phyloP scores from a whole-genome alignment of 805 yeast genomes.

The Starmerella stigmatis region DNA sequence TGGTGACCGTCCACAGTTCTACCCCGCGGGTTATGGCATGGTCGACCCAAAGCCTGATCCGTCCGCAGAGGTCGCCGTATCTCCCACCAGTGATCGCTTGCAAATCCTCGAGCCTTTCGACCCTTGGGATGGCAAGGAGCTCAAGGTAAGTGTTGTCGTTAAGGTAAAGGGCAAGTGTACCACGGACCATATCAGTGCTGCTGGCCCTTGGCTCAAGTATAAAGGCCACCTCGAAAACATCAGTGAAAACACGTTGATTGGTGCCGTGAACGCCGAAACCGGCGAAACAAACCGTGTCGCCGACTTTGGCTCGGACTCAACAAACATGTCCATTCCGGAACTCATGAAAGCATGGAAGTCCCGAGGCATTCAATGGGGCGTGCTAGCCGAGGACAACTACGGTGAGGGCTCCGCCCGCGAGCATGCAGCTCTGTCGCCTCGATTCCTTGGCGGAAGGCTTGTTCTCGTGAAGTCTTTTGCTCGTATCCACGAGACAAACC shows the following conservation, averaged over 20 bases:
- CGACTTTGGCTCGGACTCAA: slow-evolving; percentile 60
- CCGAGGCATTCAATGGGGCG: slow-evolving; percentile 79
- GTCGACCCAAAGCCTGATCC: slow-evolving; percentile 54
- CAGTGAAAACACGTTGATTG: slow-evolving; percentile 87
- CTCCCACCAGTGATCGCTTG: slow-evolving; percentile 82
- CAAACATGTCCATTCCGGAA: slow-evolving; percentile 76
- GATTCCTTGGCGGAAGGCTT: slow-evolving; percentile 84
- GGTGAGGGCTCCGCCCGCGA: slow-evolving; percentile 99
- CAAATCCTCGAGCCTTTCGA: slow-evolving; percentile 82
- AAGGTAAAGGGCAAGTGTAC: slow-evolving; percentile 98
- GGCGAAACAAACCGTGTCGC: slow-evolving; percentile 88
- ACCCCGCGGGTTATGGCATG: slow-evolving; percentile 41
- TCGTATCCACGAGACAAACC: slow-evolving; percentile 94
- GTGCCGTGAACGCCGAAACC: slow-evolving; percentile 94
- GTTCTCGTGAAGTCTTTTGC: slow-evolving; percentile 92
- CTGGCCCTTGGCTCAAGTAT: slow-evolving; percentile 97
- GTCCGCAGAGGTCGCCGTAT: slow-evolving; percentile 52
- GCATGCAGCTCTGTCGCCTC: slow-evolving; percentile 93
- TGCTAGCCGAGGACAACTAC: slow-evolving; percentile 93
- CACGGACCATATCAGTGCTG: slow-evolving; percentile 96
- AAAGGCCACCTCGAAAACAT: slow-evolving; percentile 96
- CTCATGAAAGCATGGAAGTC: slow-evolving; percentile 92
- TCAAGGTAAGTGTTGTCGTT: slow-evolving; percentile 61
- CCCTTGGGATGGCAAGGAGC: slow-evolving; percentile 79
- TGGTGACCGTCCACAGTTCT: slow-evolving; percentile 59